Evolutionary conservation across 768 basidiomycete species (phyloP).

Genomic region (Leccinellum rugosiceps): DNA sequence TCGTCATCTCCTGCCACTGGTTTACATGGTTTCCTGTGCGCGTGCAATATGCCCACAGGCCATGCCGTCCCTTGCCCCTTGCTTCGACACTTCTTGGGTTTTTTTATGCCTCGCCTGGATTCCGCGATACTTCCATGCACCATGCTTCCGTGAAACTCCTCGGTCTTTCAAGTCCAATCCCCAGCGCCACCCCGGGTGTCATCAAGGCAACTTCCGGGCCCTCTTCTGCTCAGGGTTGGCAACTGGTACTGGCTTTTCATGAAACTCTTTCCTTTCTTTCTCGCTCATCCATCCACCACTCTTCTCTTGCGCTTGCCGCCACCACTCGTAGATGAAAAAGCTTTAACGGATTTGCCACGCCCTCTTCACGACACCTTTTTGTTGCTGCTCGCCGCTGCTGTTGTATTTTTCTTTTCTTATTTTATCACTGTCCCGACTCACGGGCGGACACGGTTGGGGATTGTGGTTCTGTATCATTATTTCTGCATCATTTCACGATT

Average conservation of each 20-base stretch:
- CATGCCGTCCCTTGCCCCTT: constrained; percentile 13
- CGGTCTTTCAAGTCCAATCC: constrained; percentile 10
- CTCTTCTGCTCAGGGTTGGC: constrained; percentile 3
- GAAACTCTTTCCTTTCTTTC: constrained; percentile 5
- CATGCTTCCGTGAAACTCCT: constrained; percentile 25
- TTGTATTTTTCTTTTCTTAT: constrained; percentile 22
- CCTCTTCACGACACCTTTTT: constrained; percentile 19
- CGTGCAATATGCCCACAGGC: constrained; percentile 22
- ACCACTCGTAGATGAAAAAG: constrained; percentile 11
- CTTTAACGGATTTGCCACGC: constrained; percentile 25
- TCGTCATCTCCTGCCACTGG: constrained; percentile 7
- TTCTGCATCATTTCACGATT: constrained; percentile 28
- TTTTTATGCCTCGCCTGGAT: constrained; percentile 20
- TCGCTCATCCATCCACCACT: neutral
- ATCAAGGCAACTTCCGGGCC: constrained; percentile 16
- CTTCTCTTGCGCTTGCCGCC: neutral
- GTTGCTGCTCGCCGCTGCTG: constrained; percentile 10
- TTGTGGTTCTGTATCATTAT: constrained; percentile 33
- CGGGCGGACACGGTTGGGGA: constrained; percentile 2
- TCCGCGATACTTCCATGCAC: constrained; percentile 17
- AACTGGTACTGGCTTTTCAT: constrained; percentile 5
- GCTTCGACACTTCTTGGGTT: constrained; percentile 12
- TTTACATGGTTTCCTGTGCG: constrained; percentile 10
- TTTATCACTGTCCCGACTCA: constrained; percentile 23
- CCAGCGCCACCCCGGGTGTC: neutral